Evolutionary conservation across 192 early-diverging fungal species (phyloP).

Genomic region (Phlyctochytrium bullatum): DNA sequence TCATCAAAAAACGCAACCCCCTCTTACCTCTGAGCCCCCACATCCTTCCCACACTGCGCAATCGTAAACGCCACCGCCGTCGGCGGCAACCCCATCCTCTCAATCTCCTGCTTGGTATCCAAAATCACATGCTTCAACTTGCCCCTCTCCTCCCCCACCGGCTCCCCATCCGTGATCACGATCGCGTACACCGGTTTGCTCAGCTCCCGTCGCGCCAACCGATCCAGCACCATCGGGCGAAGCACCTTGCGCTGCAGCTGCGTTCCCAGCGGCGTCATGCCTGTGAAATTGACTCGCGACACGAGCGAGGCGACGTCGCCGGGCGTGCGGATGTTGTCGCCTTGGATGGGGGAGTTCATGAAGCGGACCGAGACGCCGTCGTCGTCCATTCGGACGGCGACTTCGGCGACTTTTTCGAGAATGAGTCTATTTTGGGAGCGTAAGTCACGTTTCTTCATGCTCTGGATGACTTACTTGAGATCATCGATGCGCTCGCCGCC

Average conservation of each 20-base stretch:
- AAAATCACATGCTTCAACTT: slow-evolving; percentile 18
- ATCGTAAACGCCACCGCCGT: slow-evolving; percentile 26
- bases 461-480: slow-evolving; percentile 11
- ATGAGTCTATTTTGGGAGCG: slow-evolving; percentile 9
- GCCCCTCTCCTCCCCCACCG: slow-evolving; percentile 13
- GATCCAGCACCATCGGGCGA: slow-evolving; percentile 17
- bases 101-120: slow-evolving; percentile 9
- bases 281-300: slow-evolving; percentile 20
- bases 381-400: slow-evolving; percentile 25
- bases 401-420: slow-evolving; percentile 22
- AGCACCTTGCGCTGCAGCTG: slow-evolving; percentile 28
- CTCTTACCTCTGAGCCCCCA: slow-evolving; percentile 26
- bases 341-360: slow-evolving; percentile 25
- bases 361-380: slow-evolving; percentile 33
- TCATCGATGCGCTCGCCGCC: slow-evolving; percentile 30
- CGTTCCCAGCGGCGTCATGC: slow-evolving; percentile 33
- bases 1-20: too few relatives aligned
- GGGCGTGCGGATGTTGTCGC: slow-evolving; percentile 26
- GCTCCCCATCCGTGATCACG: slow-evolving; percentile 34
- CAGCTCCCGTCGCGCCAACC: slow-evolving; percentile 3
- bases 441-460: neutral
- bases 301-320: slow-evolving; percentile 16
- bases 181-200: slow-evolving; percentile 29
- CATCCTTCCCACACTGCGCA: slow-evolving; percentile 31
- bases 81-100: slow-evolving; percentile 16